Conservation (phyloP, 495 filamentous ascomycete genomes). For the Penicillium malachiteum region DNA sequence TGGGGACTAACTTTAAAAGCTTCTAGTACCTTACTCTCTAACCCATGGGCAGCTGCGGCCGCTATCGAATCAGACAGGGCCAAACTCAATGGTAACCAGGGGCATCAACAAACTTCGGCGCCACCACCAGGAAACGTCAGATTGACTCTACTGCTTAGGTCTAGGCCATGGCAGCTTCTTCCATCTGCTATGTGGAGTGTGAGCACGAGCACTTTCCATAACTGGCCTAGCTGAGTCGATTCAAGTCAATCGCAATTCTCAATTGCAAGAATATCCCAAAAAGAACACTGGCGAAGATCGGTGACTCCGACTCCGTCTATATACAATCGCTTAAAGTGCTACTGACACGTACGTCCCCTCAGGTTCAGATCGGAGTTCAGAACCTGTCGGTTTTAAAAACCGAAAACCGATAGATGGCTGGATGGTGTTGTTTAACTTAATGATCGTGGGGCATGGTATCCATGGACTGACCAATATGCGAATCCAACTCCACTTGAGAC, state of each 20-base stretch:
- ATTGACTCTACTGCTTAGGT: slow-evolving; percentile 21
- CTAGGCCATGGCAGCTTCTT: slow-evolving; percentile 15
- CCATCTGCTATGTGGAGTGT: not conserved
- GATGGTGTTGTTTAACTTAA: not conserved
- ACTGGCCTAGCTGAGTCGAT: not conserved
- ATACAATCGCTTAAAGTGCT: not conserved
- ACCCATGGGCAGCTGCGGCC: slow-evolving; percentile 10
- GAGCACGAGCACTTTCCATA: not conserved
- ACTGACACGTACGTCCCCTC: not conserved
- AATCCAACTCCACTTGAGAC: not conserved
- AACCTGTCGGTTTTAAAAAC: slow-evolving; percentile 23
- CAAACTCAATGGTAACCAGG: slow-evolving; percentile 15
- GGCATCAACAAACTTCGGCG: slow-evolving; percentile 8
- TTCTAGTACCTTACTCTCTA: slow-evolving; percentile 17
- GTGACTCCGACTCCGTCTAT: not conserved
- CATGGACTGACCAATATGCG: slow-evolving; percentile 19
- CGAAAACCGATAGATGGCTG: slow-evolving; percentile 13
- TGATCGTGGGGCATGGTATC: slow-evolving; percentile 6
- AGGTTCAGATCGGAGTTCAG: slow-evolving; percentile 3
- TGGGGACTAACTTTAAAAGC: slow-evolving; percentile 11
- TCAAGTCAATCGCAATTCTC: not conserved
- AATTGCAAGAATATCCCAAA: not conserved
- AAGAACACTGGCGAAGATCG: no score
- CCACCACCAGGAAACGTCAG: slow-evolving; percentile 29
- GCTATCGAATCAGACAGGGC: slow-evolving; percentile 9